Base-by-base conservation (phyloP, 805 yeast genomes). In the Hemisphaericaspora nanyangensis region DNA sequence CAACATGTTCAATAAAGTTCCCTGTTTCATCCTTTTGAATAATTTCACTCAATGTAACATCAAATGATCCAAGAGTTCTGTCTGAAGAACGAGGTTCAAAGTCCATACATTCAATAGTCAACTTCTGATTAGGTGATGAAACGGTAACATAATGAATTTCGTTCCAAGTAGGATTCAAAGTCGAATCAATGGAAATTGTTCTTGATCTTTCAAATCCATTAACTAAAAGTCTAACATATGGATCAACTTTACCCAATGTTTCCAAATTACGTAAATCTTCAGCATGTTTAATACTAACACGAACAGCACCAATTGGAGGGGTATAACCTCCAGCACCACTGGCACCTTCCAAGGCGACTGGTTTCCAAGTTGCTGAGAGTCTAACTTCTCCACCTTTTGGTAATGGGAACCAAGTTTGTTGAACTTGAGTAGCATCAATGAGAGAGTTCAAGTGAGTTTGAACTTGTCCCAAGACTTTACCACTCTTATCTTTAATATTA, bases 281-380 rank as follows among this genome's bases (percentile, higher is more conserved):
- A 31, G 95, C 97, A 44, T 74, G 75, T 48, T 76, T 77, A 44
- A 93, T 61, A 43, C 75, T 70, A 20, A 93, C 70, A 55, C 97
- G 80, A 5, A 90, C 74, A 25, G 85, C 91, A 57, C 99, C 99
- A 56, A 91, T 82, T 35, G 99, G 99, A 42, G 88, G 88, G n/a
- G 88, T 79, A 65, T 89, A 91, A 37, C 91, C 93, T 49, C 82
- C 79, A 17, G 85, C 64, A 44, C 88, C 86, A 29, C 79, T 62
- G 13, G 83, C 84, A 37, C 80, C 78, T 17, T 71, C 61, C 53
- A 91, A 63, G 20, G 74, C 79, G 37, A 90, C 95, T 7, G 98
- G 91, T 61, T 83, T 88, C 96, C 96, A 93, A 38, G 68, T 63
- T 20, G 93, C 78, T 4, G 75, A 62, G 40, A 93, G 57, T 48